A percentile compares a stretch with the other conserved stretches of the same genome.
These are phyloP conservation scores for Vigna angularis DNA, from an alignment of 306 rosid species.

Conservation along the genomic window DNA sequence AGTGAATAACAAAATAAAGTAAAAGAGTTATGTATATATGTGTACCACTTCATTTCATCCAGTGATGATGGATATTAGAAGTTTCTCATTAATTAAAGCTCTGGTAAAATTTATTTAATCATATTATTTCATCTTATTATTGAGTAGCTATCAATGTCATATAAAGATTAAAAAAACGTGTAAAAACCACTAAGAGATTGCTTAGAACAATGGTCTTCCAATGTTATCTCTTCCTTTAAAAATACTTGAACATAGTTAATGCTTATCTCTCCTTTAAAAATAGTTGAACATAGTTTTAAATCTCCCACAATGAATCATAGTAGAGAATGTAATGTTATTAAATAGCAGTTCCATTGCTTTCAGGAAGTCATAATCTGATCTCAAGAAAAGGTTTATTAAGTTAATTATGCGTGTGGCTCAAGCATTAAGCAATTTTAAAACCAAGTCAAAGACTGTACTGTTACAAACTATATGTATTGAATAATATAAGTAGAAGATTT, in stretches of 20 bases:
- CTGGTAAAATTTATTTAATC: too few species aligned
- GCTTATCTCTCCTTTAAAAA: background rate
- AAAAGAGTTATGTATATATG: too few species aligned
- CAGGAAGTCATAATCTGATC: background rate
- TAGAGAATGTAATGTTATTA: background rate
- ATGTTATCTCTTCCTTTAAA: background rate
- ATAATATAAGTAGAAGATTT: too few species aligned
- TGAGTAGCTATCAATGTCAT: too few species aligned
- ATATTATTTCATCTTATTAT: too few species aligned
- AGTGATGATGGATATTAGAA: too few species aligned
- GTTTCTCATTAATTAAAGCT: too few species aligned
- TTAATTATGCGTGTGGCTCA: background rate
- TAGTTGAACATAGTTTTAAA: background rate
- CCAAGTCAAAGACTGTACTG: conserved; percentile 27
- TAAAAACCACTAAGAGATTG: background rate
- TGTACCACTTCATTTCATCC: too few species aligned
- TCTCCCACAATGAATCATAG: background rate
- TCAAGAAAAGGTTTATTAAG: background rate
- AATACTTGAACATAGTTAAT: background rate
- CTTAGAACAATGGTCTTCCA: conserved; percentile 5
- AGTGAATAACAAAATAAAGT: too few species aligned
- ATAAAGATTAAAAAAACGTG: too few species aligned
- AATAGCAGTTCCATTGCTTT: background rate
- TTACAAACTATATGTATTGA: background rate
- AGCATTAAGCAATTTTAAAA: background rate